Evolutionary conservation across 75 land plant genomes (phyloP).

Genomic region (Picea sitchensis): DNA sequence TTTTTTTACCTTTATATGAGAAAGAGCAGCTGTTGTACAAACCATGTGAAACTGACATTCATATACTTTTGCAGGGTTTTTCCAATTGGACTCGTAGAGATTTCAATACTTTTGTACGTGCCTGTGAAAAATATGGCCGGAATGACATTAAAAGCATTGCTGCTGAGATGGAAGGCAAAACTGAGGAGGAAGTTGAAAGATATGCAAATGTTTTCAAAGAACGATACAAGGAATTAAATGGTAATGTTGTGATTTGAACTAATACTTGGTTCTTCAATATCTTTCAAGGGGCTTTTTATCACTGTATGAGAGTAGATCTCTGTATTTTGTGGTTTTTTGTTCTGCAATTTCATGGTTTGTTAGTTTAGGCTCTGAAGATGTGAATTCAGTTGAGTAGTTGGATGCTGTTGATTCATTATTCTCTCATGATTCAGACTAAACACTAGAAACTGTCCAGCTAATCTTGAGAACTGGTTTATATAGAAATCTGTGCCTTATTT

Average conservation of each 20-base stretch:
- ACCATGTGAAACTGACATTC: not conserved
- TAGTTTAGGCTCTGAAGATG: no score
- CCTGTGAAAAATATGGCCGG: slow-evolving; percentile 98
- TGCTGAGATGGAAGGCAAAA: slow-evolving; percentile 95
- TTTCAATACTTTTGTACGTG: slow-evolving; percentile 92
- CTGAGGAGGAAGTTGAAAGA: slow-evolving; percentile 90
- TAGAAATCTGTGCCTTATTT: not conserved
- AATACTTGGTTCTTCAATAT: not conserved
- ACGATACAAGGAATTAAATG: slow-evolving; percentile 89
- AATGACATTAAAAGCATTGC: slow-evolving; percentile 89
- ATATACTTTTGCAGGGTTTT: slow-evolving; percentile 54
- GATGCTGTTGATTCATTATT: not conserved
- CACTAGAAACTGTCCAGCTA: not conserved
- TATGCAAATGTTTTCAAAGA: slow-evolving; percentile 92
- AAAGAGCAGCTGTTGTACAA: not conserved
- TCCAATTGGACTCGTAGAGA: slow-evolving; percentile 93
- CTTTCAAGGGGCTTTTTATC: not conserved
- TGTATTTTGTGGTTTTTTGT: not conserved
- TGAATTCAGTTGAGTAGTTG: no score
- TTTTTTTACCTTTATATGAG: not conserved
- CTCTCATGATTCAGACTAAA: not conserved
- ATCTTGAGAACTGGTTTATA: not conserved
- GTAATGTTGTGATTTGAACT: slow-evolving; percentile 25
- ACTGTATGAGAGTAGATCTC: not conserved
- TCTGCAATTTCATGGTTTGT: not conserved